Percentiles rank a stretch among this genome's conserved stretches.
Conservation (phyloP, 768 basidiomycete genomes). For the Butyriboletus loyo region DNA sequence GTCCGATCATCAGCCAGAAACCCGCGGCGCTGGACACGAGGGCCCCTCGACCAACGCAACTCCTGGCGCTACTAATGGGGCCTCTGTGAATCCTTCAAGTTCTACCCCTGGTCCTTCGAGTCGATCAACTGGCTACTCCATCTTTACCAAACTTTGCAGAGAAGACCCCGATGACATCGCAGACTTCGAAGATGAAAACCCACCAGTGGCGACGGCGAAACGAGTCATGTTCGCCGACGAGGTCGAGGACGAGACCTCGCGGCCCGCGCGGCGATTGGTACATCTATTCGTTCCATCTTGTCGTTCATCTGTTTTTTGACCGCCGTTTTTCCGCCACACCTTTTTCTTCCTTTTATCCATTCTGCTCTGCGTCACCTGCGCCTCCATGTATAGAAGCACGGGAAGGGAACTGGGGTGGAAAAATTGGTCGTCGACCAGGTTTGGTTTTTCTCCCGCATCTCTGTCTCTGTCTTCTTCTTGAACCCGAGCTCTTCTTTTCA, state of each 20-base stretch:
- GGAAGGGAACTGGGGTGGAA: constrained; percentile 16
- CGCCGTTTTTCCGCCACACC: not conserved
- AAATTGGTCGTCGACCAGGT: constrained; percentile 22
- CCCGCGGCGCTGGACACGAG: constrained; percentile 17
- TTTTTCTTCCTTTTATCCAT: not conserved
- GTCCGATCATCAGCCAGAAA: constrained; percentile 16
- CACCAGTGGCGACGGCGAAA: constrained; percentile 20
- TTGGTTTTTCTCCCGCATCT: constrained; percentile 3
- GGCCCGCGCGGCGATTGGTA: constrained; percentile 30
- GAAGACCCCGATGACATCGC: constrained; percentile 29
- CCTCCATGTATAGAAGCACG: constrained; percentile 20
- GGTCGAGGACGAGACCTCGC: constrained; percentile 18
- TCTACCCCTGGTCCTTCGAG: constrained; percentile 9
- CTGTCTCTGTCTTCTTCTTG: not conserved
- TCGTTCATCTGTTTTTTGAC: not conserved
- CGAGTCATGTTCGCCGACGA: constrained; percentile 23
- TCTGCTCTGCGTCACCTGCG: not conserved
- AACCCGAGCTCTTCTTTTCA: constrained; percentile 3
- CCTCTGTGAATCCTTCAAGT: constrained; percentile 11
- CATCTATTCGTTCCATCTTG: not conserved
- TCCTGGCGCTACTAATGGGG: constrained; percentile 2
- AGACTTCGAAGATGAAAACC: constrained; percentile 20
- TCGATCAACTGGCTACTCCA: constrained; percentile 21
- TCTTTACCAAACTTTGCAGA: constrained; percentile 25
- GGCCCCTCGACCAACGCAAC: constrained; percentile 7